Base-by-base conservation (phyloP, 2,329 filamentous ascomycete genomes). In the Cladosporium sphaerospermum region DNA sequence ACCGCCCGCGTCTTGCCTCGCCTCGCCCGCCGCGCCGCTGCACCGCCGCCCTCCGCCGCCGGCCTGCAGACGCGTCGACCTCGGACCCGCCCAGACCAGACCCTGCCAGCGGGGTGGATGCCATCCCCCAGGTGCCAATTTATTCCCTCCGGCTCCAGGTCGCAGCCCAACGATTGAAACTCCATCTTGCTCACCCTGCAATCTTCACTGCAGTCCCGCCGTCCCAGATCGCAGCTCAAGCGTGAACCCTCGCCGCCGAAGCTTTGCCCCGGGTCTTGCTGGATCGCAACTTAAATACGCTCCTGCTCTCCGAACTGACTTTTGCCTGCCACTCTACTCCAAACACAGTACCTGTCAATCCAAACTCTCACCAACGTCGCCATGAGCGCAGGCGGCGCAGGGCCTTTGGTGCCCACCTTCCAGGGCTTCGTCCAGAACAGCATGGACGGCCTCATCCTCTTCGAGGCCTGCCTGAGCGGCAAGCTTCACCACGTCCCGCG, bases 381-480 rank as follows among this genome's bases (percentile, higher is more conserved):
- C 54, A 69, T 69, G 67, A 69, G 64, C 57, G 54, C 59, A 19
- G 63, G 65, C 53, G 65, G 67, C 54, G 67, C 66, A 49, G 67
- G 67, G 56, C 67, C 67, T 28, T 55, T 70, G 58, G 66, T 69
- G 59, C 68, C 68, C 34, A 70, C 68, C 48, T 70, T 69, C 58
- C 62, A 66, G 59, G 68, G 68, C 50, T 70, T 69, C 57, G 66
- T 69, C 8, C 65, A 69, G 52, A 69, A 69, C 60, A 70, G 65
- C 56, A 69, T 69, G 67, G 89, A 95, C 71, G 89, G 88, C 28
- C 74, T 95, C 59, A 77, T 89, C 9, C 77, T 95, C 14, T 88
- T 95, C 64, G 88, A 95, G 68, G 86, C 84, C 8, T 89, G 86
- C 61, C 75, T 95, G 13, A 78, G 75, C 34, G 89, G 89, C 9